phyloP scores from a whole-genome alignment of 2,329 filamentous ascomycete species.

The Sclerotinia trifoliorum region DNA sequence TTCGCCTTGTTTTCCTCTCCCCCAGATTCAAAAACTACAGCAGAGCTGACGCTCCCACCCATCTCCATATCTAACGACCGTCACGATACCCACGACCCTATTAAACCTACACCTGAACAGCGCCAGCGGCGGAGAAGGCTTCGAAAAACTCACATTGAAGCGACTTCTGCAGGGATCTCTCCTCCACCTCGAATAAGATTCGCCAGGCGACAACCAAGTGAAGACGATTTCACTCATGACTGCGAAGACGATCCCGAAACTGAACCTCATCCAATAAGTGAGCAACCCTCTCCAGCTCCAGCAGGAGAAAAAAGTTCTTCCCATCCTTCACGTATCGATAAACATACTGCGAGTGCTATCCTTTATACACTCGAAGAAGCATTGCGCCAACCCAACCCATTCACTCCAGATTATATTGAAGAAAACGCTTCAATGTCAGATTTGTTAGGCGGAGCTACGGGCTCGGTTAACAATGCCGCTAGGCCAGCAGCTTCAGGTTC shows the following conservation, averaged over 20 bases:
- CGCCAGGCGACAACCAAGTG: slow-evolving; percentile 28
- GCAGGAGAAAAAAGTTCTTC: slow-evolving; percentile 36
- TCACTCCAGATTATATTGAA: slow-evolving; percentile 81
- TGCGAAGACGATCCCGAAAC: slow-evolving; percentile 36
- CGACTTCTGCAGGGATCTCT: slow-evolving; percentile 38
- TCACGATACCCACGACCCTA: slow-evolving; percentile 40
- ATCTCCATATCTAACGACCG: slow-evolving; percentile 38
- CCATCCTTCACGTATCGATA: slow-evolving; percentile 66
- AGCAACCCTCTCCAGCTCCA: slow-evolving; percentile 6
- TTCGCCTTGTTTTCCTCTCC: slow-evolving; percentile 37
- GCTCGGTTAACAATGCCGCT: slow-evolving; percentile 52
- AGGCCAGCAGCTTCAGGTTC: slow-evolving; percentile 50
- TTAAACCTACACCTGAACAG: slow-evolving; percentile 35
- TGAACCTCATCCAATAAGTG: slow-evolving; percentile 32
- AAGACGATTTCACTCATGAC: slow-evolving; percentile 32
- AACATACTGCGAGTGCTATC: slow-evolving; percentile 83
- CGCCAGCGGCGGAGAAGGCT: slow-evolving; percentile 38
- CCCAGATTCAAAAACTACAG: slow-evolving; percentile 25
- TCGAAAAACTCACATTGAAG: slow-evolving; percentile 39
- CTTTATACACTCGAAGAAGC: slow-evolving; percentile 91
- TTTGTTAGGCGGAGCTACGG: slow-evolving; percentile 60
- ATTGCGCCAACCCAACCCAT: slow-evolving; percentile 75
- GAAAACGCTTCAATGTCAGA: slow-evolving; percentile 93
- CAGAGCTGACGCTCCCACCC: slow-evolving; percentile 38
- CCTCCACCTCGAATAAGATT: slow-evolving; percentile 35